phyloP scores from a whole-genome alignment of 2,329 filamentous ascomycete species.

The Hymenoscyphus linearis region DNA sequence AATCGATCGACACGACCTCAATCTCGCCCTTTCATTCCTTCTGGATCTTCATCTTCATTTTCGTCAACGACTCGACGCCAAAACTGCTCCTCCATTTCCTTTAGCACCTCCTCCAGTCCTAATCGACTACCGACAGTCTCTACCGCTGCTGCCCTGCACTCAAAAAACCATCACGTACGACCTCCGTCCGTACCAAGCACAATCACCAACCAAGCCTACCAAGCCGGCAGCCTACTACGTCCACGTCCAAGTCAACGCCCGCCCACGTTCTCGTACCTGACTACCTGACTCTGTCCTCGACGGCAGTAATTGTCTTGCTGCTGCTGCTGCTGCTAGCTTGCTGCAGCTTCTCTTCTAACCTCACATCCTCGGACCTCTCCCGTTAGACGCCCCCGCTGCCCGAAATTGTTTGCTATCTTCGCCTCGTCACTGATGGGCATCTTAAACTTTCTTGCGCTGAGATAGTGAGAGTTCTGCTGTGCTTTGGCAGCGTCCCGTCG shows the following conservation, averaged over 20 bases:
- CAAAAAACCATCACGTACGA: neutral
- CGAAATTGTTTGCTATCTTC: neutral
- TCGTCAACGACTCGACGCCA: too few relatives aligned
- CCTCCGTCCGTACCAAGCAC: neutral
- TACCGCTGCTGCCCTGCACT: neutral
- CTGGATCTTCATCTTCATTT: too few relatives aligned
- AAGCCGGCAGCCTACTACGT: too few relatives aligned
- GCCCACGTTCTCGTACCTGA: constrained; percentile 17
- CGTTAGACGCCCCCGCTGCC: constrained; percentile 14
- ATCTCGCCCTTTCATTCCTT: too few relatives aligned
- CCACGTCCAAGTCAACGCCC: too few relatives aligned
- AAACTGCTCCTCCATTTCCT: neutral
- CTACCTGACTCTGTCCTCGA: too few relatives aligned
- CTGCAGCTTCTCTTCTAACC: too few relatives aligned
- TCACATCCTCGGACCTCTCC: too few relatives aligned
- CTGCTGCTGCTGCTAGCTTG: too few relatives aligned
- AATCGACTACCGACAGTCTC: neutral
- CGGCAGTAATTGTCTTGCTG: too few relatives aligned
- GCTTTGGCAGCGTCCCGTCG: neutral
- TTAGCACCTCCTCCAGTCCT: neutral
- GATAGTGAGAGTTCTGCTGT: neutral
- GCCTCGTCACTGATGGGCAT: neutral
- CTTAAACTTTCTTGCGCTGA: constrained; percentile 1
- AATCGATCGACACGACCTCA: too few relatives aligned
- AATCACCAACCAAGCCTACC: neutral